Conservation (phyloP, 2,329 filamentous ascomycete genomes). For the Alternaria infectoria region DNA sequence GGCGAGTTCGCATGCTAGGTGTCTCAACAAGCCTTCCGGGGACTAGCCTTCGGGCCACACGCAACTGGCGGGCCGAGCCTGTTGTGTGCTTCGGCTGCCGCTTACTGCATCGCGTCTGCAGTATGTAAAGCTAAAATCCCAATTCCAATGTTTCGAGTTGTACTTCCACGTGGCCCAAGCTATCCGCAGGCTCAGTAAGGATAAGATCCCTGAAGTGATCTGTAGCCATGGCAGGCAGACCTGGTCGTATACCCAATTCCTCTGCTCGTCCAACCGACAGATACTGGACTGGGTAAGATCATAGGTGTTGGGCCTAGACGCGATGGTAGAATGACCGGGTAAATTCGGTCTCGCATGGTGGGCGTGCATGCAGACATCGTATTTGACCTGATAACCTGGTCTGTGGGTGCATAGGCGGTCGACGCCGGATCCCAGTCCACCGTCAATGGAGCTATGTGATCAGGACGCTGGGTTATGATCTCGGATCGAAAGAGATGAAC, state of each 20-base stretch:
- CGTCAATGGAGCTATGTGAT: not conserved
- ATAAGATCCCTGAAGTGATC: not conserved
- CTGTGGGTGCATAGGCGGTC: not conserved
- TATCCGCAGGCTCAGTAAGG: not conserved
- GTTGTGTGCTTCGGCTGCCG: not conserved
- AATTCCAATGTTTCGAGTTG: not conserved
- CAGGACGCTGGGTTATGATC: not conserved
- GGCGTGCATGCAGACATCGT: not conserved
- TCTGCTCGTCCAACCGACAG: not conserved
- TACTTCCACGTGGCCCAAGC: not conserved
- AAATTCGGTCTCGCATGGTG: conserved; percentile 2
- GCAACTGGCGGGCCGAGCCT: not conserved
- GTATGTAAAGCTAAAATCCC: not conserved
- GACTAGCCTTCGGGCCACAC: not conserved
- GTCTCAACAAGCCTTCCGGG: not conserved
- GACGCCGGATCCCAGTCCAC: not conserved
- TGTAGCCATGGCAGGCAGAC: not conserved
- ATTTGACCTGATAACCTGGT: not conserved
- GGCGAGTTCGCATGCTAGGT: not conserved
- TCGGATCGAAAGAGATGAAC: not conserved
- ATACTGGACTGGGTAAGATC: not conserved
- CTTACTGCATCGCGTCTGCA: not conserved
- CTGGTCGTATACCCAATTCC: not conserved
- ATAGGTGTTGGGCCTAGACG: not conserved
- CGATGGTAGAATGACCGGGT: conserved; percentile 1